phyloP scores from a whole-genome alignment of 2,329 filamentous ascomycete species.

The Elsinoe perseae region DNA sequence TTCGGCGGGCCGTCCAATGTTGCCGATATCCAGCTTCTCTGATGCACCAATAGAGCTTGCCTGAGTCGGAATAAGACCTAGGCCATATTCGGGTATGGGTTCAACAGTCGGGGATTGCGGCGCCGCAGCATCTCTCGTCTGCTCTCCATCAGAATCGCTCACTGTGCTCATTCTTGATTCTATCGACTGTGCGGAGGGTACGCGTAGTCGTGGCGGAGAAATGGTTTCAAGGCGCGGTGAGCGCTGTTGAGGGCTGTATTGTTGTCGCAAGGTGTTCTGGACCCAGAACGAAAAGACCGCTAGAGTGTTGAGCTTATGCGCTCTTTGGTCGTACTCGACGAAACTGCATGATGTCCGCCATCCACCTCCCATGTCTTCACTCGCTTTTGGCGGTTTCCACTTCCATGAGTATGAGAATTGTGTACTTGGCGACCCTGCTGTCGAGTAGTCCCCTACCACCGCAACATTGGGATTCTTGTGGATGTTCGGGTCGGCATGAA shows the following conservation, averaged over 20 bases:
- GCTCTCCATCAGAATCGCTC: slow-evolving; percentile 57
- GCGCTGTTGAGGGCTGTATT: slow-evolving; percentile 40
- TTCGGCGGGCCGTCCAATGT: slow-evolving; percentile 61
- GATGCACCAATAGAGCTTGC: slow-evolving; percentile 31
- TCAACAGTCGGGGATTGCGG: slow-evolving; percentile 43
- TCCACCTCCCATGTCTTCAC: slow-evolving; percentile 77
- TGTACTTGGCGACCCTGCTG: slow-evolving; percentile 71
- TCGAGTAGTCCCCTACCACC: slow-evolving; percentile 84
- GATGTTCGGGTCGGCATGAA: slow-evolving; percentile 92
- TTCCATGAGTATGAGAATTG: slow-evolving; percentile 95
- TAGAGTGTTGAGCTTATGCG: slow-evolving; percentile 78
- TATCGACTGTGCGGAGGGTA: slow-evolving; percentile 79
- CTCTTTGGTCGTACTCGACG: slow-evolving; percentile 91
- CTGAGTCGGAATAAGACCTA: slow-evolving; percentile 36
- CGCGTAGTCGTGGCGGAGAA: slow-evolving; percentile 62
- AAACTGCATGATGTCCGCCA: slow-evolving; percentile 98
- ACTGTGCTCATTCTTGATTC: slow-evolving; percentile 58
- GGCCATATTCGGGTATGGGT: slow-evolving; percentile 41
- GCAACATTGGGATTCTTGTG: slow-evolving; percentile 97
- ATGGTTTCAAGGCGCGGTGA: slow-evolving; percentile 65
- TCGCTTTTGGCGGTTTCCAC: slow-evolving; percentile 80
- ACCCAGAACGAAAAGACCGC: slow-evolving; percentile 96
- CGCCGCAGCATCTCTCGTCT: slow-evolving; percentile 36
- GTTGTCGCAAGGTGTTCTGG: slow-evolving; percentile 46
- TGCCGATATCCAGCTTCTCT: slow-evolving; percentile 80